phyloP scores from a whole-genome alignment of 2,329 filamentous ascomycete genomes.

The Eutypa lata region DNA sequence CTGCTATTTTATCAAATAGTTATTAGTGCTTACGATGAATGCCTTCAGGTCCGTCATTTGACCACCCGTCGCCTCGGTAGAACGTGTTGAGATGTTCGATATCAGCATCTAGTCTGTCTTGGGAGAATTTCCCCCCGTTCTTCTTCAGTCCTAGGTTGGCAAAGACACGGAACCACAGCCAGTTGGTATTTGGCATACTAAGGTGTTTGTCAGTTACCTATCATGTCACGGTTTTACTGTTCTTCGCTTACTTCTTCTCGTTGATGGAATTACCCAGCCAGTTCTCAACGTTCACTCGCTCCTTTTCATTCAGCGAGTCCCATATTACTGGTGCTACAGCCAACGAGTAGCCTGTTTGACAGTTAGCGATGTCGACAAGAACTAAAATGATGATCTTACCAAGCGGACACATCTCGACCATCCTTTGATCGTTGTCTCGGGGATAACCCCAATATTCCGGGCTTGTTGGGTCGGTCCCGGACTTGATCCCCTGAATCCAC shows the following conservation, averaged over 20 bases:
- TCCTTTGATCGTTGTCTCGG: conserved; percentile 73
- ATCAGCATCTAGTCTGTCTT: conserved; percentile 67
- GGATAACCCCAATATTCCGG: conserved; percentile 76
- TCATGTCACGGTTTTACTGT: conserved; percentile 23
- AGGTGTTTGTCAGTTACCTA: conserved; percentile 9
- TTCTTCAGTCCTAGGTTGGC: conserved; percentile 76
- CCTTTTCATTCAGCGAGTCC: conserved; percentile 59
- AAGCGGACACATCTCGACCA: conserved; percentile 82
- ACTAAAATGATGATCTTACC: conserved; percentile 35
- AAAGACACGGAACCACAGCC: conserved; percentile 84
- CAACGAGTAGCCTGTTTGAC: conserved; percentile 57
- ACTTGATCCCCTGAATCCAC: conserved; percentile 68
- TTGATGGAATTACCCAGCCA: conserved; percentile 77
- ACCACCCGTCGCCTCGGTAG: conserved; percentile 80
- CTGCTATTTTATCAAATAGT: background rate
- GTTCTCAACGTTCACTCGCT: conserved; percentile 63
- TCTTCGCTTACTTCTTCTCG: conserved; percentile 59
- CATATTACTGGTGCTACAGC: conserved; percentile 67
- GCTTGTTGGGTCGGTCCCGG: conserved; percentile 66
- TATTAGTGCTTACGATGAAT: conserved; percentile 56
- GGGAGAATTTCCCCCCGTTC: conserved; percentile 69
- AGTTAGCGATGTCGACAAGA: conserved; percentile 1
- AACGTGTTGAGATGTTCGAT: conserved; percentile 78
- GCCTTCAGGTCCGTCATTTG: conserved; percentile 73
- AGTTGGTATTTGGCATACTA: conserved; percentile 67